These are phyloP conservation scores for Lactarius sp. DNA, from an alignment of 768 basidiomycete species.

Conservation along the genomic window DNA sequence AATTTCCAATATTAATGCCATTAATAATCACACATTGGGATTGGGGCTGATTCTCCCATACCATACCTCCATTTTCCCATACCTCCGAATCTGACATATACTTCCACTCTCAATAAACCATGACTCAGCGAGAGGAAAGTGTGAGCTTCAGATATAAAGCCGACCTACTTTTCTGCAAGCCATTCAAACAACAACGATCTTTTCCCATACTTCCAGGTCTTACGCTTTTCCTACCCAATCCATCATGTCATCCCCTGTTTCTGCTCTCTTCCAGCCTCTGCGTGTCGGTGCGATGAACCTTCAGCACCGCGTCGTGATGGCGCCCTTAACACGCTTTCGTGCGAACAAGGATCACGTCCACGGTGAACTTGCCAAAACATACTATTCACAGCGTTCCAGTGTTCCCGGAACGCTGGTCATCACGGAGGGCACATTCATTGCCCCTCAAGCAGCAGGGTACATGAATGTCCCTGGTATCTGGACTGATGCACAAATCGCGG, in stretches of 20 bases:
- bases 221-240: neutral
- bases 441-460: slow-evolving; percentile 45
- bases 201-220: too few relatives aligned
- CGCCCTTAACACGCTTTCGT: slow-evolving; percentile 48
- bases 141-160: neutral
- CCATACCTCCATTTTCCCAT: too few relatives aligned
- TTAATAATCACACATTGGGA: too few relatives aligned
- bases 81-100: too few relatives aligned
- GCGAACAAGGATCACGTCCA: slow-evolving; percentile 37
- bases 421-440: slow-evolving; percentile 53
- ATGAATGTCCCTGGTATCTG: slow-evolving; percentile 58
- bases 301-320: slow-evolving; percentile 48
- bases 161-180: too few relatives aligned
- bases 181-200: too few relatives aligned
- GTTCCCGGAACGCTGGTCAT: slow-evolving; percentile 51
- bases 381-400: slow-evolving; percentile 46
- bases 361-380: slow-evolving; percentile 36
- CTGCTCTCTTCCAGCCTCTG: slow-evolving; percentile 44
- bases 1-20: too few relatives aligned
- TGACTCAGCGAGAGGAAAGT: too few relatives aligned
- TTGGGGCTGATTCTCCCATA: too few relatives aligned
- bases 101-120: too few relatives aligned
- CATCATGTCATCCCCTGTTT: slow-evolving; percentile 5
- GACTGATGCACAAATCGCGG: slow-evolving; percentile 50
- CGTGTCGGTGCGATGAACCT: slow-evolving; percentile 40